Evolutionary conservation across 2,329 filamentous ascomycete genomes (phyloP).

Genomic region (Hansfordia pulvinata): DNA sequence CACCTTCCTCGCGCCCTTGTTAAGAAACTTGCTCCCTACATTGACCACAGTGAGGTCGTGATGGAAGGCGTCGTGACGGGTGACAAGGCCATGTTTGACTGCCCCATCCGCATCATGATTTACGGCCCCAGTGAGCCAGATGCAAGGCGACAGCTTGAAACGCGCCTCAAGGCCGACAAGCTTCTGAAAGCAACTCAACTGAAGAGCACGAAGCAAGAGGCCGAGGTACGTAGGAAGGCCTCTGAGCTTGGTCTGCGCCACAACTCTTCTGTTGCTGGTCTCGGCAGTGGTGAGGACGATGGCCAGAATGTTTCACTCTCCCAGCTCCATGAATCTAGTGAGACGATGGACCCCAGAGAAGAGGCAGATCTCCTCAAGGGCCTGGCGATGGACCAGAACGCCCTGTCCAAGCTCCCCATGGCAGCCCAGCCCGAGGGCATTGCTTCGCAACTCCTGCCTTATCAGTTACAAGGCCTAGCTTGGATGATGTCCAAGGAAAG

Average conservation of each 20-base stretch:
- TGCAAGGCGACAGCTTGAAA: constrained; percentile 39
- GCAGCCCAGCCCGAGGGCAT: constrained; percentile 54
- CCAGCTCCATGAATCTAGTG: constrained; percentile 51
- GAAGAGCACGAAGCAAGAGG: constrained; percentile 38
- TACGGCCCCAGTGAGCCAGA: constrained; percentile 51
- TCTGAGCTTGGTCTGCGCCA: constrained; percentile 21
- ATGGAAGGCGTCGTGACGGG: constrained; percentile 61
- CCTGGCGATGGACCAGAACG: constrained; percentile 57
- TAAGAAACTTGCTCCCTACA: constrained; percentile 58
- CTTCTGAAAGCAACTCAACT: constrained; percentile 45
- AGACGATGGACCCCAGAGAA: constrained; percentile 53
- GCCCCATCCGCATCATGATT: constrained; percentile 54
- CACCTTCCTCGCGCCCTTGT: constrained; percentile 59
- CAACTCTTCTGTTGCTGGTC: constrained; percentile 22
- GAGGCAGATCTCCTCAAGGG: constrained; percentile 53
- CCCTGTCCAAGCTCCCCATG: constrained; percentile 58
- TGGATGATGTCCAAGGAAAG: constrained; percentile 73
- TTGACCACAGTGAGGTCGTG: constrained; percentile 47
- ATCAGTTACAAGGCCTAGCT: constrained; percentile 65
- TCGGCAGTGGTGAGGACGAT: constrained; percentile 7
- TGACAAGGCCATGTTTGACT: constrained; percentile 53
- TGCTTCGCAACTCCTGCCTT: constrained; percentile 57
- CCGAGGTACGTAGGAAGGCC: constrained; percentile 36
- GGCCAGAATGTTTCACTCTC: constrained; percentile 37
- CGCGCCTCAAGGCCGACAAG: constrained; percentile 47